Percentiles rank a stretch among this genome's conserved stretches.
Conservation (phyloP, 176 grass and related monocot species). For the Juncus effusus region DNA sequence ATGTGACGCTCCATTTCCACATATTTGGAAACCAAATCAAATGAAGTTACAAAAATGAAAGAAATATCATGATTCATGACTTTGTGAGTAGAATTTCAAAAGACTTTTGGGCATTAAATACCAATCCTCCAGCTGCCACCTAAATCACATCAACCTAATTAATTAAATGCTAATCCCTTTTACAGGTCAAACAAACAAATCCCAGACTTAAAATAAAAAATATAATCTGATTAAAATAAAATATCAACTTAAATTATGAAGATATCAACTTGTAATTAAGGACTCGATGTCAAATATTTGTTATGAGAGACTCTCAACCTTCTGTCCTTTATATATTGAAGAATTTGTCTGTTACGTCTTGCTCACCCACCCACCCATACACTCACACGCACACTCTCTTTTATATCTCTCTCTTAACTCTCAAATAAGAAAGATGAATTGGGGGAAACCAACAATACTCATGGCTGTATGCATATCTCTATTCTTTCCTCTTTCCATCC, state of each 20-base stretch:
- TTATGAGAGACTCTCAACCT: too few relatives aligned
- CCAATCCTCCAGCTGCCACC: constrained; percentile 12
- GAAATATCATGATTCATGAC: too few relatives aligned
- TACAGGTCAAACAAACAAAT: too few relatives aligned
- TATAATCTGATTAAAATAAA: too few relatives aligned
- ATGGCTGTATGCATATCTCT: constrained; percentile 24
- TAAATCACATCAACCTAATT: constrained; percentile 7
- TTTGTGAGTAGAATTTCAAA: not conserved
- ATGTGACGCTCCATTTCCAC: too few relatives aligned
- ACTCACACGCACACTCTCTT: not conserved
- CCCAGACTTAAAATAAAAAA: too few relatives aligned
- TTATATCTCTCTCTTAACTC: not conserved
- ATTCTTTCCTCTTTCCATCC: constrained; percentile 17
- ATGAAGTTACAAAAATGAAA: too few relatives aligned
- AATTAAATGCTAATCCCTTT: too few relatives aligned
- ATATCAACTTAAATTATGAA: too few relatives aligned
- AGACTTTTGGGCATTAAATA: constrained; percentile 11
- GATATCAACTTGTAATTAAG: too few relatives aligned
- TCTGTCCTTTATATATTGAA: not conserved
- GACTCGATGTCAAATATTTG: too few relatives aligned
- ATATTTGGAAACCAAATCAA: too few relatives aligned
- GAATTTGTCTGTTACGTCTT: not conserved
- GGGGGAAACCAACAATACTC: constrained; percentile 4
- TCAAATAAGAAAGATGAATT: constrained; percentile 11
- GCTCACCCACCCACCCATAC: not conserved